Evolutionary conservation across 2,329 filamentous ascomycete genomes (phyloP).

Genomic region (Trichophyton schoenleinii): DNA sequence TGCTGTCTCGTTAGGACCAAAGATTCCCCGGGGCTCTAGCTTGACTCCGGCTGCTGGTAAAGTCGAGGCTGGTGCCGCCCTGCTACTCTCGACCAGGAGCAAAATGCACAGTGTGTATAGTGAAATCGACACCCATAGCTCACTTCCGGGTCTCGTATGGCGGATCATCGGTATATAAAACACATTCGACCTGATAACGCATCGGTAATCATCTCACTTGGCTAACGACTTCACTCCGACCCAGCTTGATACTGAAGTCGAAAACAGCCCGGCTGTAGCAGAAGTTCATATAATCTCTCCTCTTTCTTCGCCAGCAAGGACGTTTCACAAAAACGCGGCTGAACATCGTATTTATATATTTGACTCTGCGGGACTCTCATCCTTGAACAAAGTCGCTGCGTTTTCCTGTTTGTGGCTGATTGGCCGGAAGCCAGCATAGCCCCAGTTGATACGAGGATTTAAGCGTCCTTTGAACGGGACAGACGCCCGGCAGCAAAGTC

Average conservation of each 20-base stretch:
- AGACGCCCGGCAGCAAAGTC: not conserved
- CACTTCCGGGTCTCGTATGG: not conserved
- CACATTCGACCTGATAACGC: not conserved
- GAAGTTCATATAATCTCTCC: not conserved
- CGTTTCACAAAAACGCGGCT: not conserved
- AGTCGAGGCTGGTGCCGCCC: slow-evolving; percentile 1
- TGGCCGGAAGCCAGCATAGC: not conserved
- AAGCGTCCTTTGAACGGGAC: not conserved
- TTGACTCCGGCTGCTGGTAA: not conserved
- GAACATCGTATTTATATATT: not conserved
- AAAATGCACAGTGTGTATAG: not conserved
- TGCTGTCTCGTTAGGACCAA: slow-evolving; percentile 8
- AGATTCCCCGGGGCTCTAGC: slow-evolving; percentile 4
- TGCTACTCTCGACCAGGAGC: not conserved
- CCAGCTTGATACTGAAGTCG: no score
- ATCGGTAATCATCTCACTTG: not conserved
- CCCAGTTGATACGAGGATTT: not conserved
- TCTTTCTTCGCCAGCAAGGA: not conserved
- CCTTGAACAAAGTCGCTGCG: not conserved
- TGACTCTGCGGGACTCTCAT: no score
- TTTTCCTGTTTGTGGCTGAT: not conserved
- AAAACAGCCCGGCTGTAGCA: no score
- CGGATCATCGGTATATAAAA: not conserved
- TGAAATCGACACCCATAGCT: not conserved
- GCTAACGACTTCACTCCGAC: no score